These are phyloP conservation scores for Fonsecaea pedrosoi DNA, from an alignment of 2,329 filamentous ascomycete species.

Conservation along the genomic window DNA sequence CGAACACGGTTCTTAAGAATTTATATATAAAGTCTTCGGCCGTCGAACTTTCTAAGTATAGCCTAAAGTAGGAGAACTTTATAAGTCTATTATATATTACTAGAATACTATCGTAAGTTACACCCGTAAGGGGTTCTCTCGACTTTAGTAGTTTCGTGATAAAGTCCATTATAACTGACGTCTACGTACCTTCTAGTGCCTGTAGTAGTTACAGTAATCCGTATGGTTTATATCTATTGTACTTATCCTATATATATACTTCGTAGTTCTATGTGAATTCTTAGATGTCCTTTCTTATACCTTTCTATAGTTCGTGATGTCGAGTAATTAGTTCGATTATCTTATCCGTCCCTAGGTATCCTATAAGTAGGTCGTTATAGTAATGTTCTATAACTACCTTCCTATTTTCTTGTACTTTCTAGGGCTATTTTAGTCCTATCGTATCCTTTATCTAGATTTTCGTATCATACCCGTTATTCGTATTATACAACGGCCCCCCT, in stretches of 20 bases:
- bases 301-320: conserved; percentile 22
- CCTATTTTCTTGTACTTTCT: conserved; percentile 15
- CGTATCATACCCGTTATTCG: conserved; percentile 10
- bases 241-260: conserved; percentile 24
- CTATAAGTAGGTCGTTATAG: conserved; percentile 20
- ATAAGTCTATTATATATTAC: background rate
- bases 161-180: conserved; percentile 3
- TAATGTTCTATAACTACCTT: conserved; percentile 18
- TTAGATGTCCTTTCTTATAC: conserved; percentile 20
- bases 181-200: conserved; percentile 7
- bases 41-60: background rate
- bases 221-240: conserved; percentile 29
- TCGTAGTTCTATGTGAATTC: conserved; percentile 26
- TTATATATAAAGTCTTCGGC: conserved; percentile 2
- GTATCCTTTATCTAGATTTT: no score
- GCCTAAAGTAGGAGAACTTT: conserved; percentile 5
- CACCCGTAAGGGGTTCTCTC: conserved; percentile 7
- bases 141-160: conserved; percentile 19
- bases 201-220: background rate
- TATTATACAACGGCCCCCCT: conserved; percentile 18
- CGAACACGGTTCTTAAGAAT: background rate
- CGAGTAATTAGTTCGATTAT: conserved; percentile 29
- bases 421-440: no score
- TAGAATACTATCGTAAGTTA: conserved; percentile 12
- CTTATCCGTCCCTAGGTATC: conserved; percentile 27